Conservation (phyloP, 129 eudicot genomes). For the Cynara cardunculus region DNA sequence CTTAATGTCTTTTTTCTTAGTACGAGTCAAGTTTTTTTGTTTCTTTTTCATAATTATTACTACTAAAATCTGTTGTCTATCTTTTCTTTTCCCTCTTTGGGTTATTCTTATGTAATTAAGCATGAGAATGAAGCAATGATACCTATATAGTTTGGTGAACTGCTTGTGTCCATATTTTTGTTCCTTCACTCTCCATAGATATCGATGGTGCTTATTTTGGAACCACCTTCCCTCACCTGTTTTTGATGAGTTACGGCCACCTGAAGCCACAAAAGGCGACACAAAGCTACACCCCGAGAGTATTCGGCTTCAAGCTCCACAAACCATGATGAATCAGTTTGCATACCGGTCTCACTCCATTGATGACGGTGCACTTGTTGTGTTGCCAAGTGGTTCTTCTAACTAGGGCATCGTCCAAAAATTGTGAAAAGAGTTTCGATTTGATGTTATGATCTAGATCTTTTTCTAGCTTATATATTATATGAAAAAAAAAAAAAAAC, state of each 20-base stretch:
- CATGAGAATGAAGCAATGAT: not conserved
- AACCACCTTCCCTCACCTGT: constrained; percentile 92
- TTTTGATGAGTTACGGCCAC: constrained; percentile 89
- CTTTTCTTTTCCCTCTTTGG: not conserved
- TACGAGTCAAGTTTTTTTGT: not conserved
- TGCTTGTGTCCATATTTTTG: not conserved
- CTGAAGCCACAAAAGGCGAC: constrained; percentile 81
- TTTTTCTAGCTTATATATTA: constrained; percentile 17
- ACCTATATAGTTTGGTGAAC: not conserved
- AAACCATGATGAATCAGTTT: constrained; percentile 47
- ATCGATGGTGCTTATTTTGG: constrained; percentile 95
- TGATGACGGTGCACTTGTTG: constrained; percentile 13
- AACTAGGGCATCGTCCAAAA: constrained; percentile 28
- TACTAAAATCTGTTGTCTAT: not conserved
- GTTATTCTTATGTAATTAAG: not conserved
- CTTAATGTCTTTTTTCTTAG: too few species aligned
- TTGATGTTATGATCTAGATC: constrained; percentile 1
- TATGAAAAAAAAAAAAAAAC: not conserved
- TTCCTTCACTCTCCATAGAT: constrained; percentile 58
- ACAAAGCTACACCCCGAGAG: constrained; percentile 76
- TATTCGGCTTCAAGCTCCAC: constrained; percentile 93
- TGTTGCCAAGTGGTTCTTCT: constrained; percentile 27
- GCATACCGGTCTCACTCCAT: not conserved
- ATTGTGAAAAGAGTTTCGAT: constrained; percentile 11
- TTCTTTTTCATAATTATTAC: too few species aligned